Conservation (phyloP, 441 rosid species). For the Erodium texanum region DNA sequence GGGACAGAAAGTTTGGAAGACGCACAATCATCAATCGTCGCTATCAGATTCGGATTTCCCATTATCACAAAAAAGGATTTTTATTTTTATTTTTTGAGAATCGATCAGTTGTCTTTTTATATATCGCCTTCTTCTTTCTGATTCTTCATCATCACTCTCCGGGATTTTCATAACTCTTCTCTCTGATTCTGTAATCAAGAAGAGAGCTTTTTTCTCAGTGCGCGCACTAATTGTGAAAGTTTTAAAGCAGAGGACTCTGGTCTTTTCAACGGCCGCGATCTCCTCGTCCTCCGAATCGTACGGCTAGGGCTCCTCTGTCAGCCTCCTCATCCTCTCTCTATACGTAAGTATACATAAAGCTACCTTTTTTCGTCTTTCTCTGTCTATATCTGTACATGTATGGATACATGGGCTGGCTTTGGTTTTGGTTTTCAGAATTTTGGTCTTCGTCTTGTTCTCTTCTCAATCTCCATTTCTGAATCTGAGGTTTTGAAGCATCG, state of each 20-base stretch:
- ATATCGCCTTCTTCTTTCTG: not conserved
- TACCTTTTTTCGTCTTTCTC: not conserved
- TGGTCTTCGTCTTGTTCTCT: not conserved
- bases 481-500: not conserved
- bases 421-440: not conserved
- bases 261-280: constrained; percentile 35
- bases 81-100: not conserved
- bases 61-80: not conserved
- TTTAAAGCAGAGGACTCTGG: not conserved
- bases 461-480: not conserved
- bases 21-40: not conserved
- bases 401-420: not conserved
- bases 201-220: not conserved
- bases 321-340: constrained; percentile 5
- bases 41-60: not conserved
- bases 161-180: not conserved
- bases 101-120: no score
- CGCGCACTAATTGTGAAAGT: not conserved
- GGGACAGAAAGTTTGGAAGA: no score
- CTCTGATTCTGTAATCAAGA: not conserved
- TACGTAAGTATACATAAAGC: constrained; percentile 20
- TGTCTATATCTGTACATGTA: not conserved
- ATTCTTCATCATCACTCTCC: not conserved
- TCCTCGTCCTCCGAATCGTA: constrained; percentile 26
- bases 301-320: constrained; percentile 23